phyloP scores from a whole-genome alignment of 1,284 basidiomycete species.

The Neonothopanus nambi region DNA sequence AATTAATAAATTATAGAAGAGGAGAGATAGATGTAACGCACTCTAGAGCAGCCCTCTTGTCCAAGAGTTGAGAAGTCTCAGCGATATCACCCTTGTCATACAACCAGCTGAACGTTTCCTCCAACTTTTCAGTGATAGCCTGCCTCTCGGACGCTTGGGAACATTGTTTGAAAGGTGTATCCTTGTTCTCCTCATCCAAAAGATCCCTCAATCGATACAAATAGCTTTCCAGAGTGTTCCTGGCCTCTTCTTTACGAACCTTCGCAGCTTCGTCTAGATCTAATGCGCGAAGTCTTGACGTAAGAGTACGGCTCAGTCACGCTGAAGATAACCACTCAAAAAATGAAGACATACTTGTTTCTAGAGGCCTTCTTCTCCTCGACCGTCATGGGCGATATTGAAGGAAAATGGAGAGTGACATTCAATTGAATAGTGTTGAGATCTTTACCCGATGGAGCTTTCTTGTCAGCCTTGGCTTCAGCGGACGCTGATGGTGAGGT shows the following conservation, averaged over 20 bases:
- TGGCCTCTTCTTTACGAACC: constrained; percentile 82
- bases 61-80: constrained; percentile 69
- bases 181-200: constrained; percentile 62
- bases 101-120: constrained; percentile 81
- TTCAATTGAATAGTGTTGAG: constrained; percentile 61
- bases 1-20: neutral
- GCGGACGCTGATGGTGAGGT: constrained; percentile 26
- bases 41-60: constrained; percentile 81
- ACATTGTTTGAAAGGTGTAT: constrained; percentile 78
- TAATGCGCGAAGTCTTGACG: constrained; percentile 71
- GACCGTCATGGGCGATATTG: constrained; percentile 69
- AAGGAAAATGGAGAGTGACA: constrained; percentile 61
- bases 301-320: neutral
- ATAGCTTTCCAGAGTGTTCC: constrained; percentile 91
- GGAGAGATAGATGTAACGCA: constrained; percentile 40
- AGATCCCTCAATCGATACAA: constrained; percentile 89
- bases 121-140: constrained; percentile 62
- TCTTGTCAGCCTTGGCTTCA: constrained; percentile 28
- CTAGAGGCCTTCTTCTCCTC: constrained; percentile 73
- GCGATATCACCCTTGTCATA: constrained; percentile 86
- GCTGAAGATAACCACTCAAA: neutral
- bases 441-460: constrained; percentile 40
- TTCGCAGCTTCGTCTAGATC: constrained; percentile 80
- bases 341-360: constrained; percentile 53
- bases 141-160: constrained; percentile 74